Conservation (phyloP, 1,139 yeast genomes). For the Suhomyces yuchorum region DNA sequence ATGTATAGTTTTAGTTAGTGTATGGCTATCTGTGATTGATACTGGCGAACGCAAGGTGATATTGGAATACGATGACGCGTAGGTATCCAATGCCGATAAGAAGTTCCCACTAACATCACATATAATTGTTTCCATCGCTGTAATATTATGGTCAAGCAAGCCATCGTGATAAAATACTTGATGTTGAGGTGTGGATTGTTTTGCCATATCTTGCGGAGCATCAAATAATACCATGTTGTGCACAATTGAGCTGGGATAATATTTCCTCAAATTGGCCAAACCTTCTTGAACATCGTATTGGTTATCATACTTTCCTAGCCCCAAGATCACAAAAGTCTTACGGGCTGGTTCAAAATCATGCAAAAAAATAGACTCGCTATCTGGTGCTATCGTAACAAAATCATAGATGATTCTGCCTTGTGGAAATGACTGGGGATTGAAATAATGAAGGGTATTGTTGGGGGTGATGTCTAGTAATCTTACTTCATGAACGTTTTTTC, state of each 20-base stretch:
- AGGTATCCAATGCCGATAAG: slow-evolving; percentile 62
- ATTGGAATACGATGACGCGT: slow-evolving; percentile 69
- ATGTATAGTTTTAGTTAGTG: slow-evolving; percentile 53
- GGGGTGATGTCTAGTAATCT: slow-evolving; percentile 76
- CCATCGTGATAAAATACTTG: slow-evolving; percentile 32
- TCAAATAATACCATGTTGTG: slow-evolving; percentile 66
- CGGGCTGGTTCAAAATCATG: slow-evolving; percentile 91
- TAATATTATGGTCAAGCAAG: slow-evolving; percentile 25
- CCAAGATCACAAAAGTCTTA: slow-evolving; percentile 70
- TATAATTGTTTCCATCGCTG: slow-evolving; percentile 65
- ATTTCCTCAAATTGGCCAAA: slow-evolving; percentile 29
- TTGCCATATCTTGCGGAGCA: slow-evolving; percentile 36
- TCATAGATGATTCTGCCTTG: slow-evolving; percentile 69
- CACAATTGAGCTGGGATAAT: slow-evolving; percentile 61
- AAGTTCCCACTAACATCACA: slow-evolving; percentile 73
- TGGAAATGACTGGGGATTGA: slow-evolving; percentile 86
- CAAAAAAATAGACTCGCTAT: slow-evolving; percentile 61
- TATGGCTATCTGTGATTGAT: slow-evolving; percentile 54
- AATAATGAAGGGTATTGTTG: slow-evolving; percentile 53
- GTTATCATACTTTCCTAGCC: slow-evolving; percentile 52
- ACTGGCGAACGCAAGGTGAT: slow-evolving; percentile 77
- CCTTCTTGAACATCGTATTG: slow-evolving; percentile 28
- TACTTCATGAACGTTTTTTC: slow-evolving; percentile 56
- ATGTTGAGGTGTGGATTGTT: slow-evolving; percentile 17
- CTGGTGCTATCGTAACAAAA: slow-evolving; percentile 50